Percentiles rank a stretch among this genome's conserved stretches.
These are phyloP conservation scores for Exophiala spinifera DNA, from an alignment of 2,329 filamentous ascomycete species.

Conservation along the genomic window DNA sequence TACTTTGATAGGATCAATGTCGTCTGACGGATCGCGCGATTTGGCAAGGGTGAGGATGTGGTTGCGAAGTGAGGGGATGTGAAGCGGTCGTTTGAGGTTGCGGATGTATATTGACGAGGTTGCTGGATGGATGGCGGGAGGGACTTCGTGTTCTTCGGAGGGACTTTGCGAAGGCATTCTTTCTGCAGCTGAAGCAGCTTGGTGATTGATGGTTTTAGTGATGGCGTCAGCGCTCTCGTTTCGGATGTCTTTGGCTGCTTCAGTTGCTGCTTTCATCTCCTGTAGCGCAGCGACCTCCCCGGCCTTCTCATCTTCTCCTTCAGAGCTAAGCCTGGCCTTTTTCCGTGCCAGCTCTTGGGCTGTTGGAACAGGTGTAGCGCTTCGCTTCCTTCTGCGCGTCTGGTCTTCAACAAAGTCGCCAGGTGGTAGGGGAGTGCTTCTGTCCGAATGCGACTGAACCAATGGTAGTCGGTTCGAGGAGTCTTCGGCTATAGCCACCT, in stretches of 20 bases:
- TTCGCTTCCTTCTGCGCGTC: conserved; percentile 66
- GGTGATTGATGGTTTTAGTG: not conserved
- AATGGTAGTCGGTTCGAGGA: not conserved
- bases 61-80: conserved; percentile 61
- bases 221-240: conserved; percentile 37
- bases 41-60: conserved; percentile 70
- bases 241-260: conserved; percentile 26
- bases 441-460: not conserved
- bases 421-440: conserved; percentile 6
- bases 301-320: conserved; percentile 13
- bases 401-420: conserved; percentile 49
- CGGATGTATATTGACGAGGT: conserved; percentile 82
- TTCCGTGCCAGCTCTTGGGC: conserved; percentile 55
- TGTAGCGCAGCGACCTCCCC: conserved; percentile 26
- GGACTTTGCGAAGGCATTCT: conserved; percentile 24
- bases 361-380: conserved; percentile 58
- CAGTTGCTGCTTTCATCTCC: conserved; percentile 17
- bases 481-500: not conserved
- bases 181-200: not conserved
- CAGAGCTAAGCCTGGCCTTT: conserved; percentile 48
- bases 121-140: conserved; percentile 65
- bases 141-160: conserved; percentile 41
- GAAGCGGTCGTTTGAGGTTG: conserved; percentile 84
- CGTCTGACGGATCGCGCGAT: conserved; percentile 48
- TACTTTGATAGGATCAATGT: conserved; percentile 57